These are phyloP conservation scores for Candida adriatica DNA, from an alignment of 805 yeast species.

Conservation along the genomic window DNA sequence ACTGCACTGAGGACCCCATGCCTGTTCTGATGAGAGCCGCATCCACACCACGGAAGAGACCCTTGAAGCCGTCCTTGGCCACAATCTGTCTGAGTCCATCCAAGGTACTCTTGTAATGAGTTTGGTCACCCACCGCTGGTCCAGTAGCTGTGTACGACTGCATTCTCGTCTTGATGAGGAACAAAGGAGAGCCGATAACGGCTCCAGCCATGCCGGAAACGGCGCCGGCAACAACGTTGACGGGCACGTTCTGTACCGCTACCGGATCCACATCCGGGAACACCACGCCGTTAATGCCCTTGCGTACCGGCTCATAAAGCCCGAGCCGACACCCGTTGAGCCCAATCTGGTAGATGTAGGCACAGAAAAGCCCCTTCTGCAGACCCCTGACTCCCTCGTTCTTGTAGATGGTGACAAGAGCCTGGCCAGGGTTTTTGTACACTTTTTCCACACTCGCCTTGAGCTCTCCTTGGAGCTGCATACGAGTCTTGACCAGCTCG, in stretches of 20 bases:
- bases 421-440: constrained; percentile 84
- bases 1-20: constrained; percentile 90
- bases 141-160: constrained; percentile 70
- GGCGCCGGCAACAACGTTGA: constrained; percentile 78
- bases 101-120: constrained; percentile 66
- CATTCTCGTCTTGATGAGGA: constrained; percentile 91
- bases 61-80: constrained; percentile 63
- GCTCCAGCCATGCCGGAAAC: constrained; percentile 88
- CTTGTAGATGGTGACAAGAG: constrained; percentile 59
- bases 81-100: constrained; percentile 64
- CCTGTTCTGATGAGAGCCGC: constrained; percentile 95
- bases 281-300: constrained; percentile 44
- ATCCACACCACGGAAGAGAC: constrained; percentile 85
- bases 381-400: constrained; percentile 84
- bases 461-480: constrained; percentile 95
- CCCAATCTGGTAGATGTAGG: constrained; percentile 85
- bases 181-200: constrained; percentile 82
- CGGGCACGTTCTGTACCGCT: constrained; percentile 38
- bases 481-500: constrained; percentile 88
- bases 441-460: constrained; percentile 43
- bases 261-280: constrained; percentile 47
- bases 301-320: constrained; percentile 82
- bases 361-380: constrained; percentile 86
- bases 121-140: constrained; percentile 81
- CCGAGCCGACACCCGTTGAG: constrained; percentile 94